Base-by-base conservation (phyloP, 2,329 filamentous ascomycete species). In the Coniochaeta ligniaria region DNA sequence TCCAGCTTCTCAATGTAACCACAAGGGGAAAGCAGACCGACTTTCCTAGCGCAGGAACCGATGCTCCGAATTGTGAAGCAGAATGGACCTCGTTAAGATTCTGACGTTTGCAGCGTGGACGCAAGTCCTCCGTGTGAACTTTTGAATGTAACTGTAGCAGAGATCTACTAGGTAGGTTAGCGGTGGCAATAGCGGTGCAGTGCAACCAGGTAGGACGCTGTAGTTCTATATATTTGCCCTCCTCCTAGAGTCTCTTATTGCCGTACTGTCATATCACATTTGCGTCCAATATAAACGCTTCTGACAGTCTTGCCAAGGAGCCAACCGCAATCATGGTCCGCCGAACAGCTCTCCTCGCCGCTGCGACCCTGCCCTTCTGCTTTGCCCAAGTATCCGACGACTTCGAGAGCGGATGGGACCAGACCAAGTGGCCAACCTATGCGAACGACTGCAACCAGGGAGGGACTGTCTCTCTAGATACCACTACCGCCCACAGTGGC, bases 401-500 rank as follows among this genome's bases (percentile, higher is more conserved):
- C 67, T 87, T 86, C 62, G 84, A 87, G 68, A 76, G 68, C 59
- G 84, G 84, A 54, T 85, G 79, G 81, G 80, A 86, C 66, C 68
- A 82, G 64, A 73, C 80, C 0, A 76, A 79, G 60, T 86, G 84
- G 84, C 79, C 83, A 0, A 82, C 74, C 9, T 86, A 86, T 64
- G 83, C 84, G 3, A 71, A 76, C 3, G 82, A 85, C 71, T 87
- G 84, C 68, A 84, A 76, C 71, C 83, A 86, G 68, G 83, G 83
- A 52, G 83, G 83, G 43, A 80, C 74, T 60, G 77, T 86, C 60
- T 75, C 72, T 1, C 80, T 87, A 14, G 84, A 86, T 66, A 84
- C 72, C 64, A 74, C 82, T 41, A 82, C 76, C 0, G 82, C 80
- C 0, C 81, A 85, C 66, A 83, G 77, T 61, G 83, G 83, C 50